Base-by-base conservation (phyloP, 306 rosid species). In the Oemleria cerasiformis region DNA sequence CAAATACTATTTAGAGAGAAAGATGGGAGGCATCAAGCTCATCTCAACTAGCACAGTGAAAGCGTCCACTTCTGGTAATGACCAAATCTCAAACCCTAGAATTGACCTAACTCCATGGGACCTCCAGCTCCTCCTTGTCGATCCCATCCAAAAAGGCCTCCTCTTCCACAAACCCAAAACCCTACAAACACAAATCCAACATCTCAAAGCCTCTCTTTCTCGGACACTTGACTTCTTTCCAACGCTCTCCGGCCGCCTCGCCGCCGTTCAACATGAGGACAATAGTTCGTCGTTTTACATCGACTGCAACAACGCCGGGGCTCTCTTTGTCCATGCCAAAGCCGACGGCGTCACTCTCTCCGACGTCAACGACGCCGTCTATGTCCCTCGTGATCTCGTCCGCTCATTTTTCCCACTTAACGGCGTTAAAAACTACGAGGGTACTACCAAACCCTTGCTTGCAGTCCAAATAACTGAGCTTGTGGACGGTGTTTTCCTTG, bases 21-120 rank as follows among this genome's bases (percentile, higher is more conserved):
- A 2, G 20, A 65, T 65, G 70, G 19, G 41, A 44, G 41, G 40
- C 21, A 23, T 45, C 41, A 13, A 4, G 54, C 5, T 65, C 55
- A 44, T 65, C 41, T 65, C 54, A 7, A 21, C 54, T 21, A 44
- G 19, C 45, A 44, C 40, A 4, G 69, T 65, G 54, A 44, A 47
- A 65, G 70, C 70, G 7, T 40, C 19, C 36, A 23, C n/a, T 48
- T 19, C 12, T 65, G 6, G 13, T 21, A 42, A 17, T 11, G 50
- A 20, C 21, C 30, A 25, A 5, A 39, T 5, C 8, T 47, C 68
- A 61, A 38, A 43, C 34, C 48, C 12, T 10, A 45, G 50, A 21
- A 66, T 83, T 41, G 64, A 76, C 36, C 48, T 83, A 72, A 78
- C 77, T 16, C 75, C 84, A 15, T 86, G 84, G 83, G 90, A 86